phyloP scores from a whole-genome alignment of 78 protist genomes.

The Cavenderia fasciculata region DNA sequence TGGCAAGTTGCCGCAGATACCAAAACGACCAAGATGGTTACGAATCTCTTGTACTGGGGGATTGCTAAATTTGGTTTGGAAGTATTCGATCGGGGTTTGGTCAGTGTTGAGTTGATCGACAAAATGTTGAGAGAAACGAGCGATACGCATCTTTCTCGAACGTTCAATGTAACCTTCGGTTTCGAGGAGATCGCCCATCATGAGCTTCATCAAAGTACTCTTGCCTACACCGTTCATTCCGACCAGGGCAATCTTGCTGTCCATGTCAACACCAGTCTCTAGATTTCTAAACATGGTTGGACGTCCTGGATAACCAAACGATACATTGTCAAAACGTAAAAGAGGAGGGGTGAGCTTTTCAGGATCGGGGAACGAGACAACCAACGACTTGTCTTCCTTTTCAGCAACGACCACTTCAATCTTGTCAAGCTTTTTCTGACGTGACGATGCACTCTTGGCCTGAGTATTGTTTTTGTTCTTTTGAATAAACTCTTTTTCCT shows the following conservation, averaged over 20 bases:
- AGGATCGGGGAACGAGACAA: conserved; percentile 79
- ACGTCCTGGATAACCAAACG: conserved; percentile 82
- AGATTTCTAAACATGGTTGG: conserved; percentile 84
- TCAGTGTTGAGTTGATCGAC: conserved; percentile 90
- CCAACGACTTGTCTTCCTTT: conserved; percentile 43
- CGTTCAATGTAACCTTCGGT: conserved; percentile 81
- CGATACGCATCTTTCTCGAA: conserved; percentile 79
- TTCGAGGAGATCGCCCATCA: conserved; percentile 89
- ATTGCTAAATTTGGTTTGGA: conserved; percentile 67
- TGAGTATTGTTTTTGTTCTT: conserved; percentile 37
- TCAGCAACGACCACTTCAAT: conserved; percentile 38
- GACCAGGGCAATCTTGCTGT: conserved; percentile 89
- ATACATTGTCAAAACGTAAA: conserved; percentile 72
- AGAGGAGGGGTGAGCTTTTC: conserved; percentile 56
- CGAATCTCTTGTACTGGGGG: conserved; percentile 72
- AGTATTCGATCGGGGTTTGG: conserved; percentile 86
- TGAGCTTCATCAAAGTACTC: conserved; percentile 89
- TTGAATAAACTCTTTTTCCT: conserved; percentile 57
- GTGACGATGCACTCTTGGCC: conserved; percentile 34
- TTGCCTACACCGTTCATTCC: conserved; percentile 98
- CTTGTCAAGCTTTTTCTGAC: conserved; percentile 52
- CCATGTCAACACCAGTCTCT: conserved; percentile 84
- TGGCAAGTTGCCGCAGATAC: conserved; percentile 63
- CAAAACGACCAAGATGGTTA: conserved; percentile 85
- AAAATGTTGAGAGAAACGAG: conserved; percentile 92